phyloP scores from a whole-genome alignment of 495 filamentous ascomycete species.

The Penicillium turbatum region DNA sequence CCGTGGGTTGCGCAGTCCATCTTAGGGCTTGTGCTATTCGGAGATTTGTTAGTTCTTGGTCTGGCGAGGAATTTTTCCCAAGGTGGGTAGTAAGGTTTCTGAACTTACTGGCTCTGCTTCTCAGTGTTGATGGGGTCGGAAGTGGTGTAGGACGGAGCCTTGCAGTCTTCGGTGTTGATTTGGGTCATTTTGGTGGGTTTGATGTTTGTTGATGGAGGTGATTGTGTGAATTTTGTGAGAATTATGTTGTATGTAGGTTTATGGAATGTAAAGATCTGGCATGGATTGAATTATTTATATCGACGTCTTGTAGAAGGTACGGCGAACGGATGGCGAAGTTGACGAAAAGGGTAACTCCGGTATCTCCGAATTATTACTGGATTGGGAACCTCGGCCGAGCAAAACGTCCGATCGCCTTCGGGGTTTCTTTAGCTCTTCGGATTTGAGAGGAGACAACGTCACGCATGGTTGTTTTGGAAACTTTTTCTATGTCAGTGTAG shows the following conservation, averaged over 20 bases:
- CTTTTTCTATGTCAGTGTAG: neutral
- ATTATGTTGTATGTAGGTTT: no score
- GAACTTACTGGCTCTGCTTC: neutral
- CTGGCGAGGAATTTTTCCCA: neutral
- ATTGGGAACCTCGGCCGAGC: neutral
- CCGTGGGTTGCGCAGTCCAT: constrained; percentile 9
- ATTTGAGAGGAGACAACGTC: no score
- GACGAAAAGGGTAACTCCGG: neutral
- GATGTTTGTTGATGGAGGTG: neutral
- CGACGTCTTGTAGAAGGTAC: neutral
- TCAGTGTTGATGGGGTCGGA: neutral
- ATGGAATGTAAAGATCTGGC: neutral
- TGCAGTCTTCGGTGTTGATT: neutral
- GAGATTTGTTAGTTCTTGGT: neutral
- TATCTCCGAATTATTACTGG: neutral
- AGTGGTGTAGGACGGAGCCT: neutral
- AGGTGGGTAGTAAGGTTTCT: neutral
- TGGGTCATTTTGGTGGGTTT: neutral
- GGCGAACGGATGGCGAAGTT: neutral
- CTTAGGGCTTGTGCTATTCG: constrained; percentile 2
- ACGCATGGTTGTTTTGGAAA: neutral
- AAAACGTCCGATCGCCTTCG: neutral
- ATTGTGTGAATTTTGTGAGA: no score
- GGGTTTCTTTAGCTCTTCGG: neutral
- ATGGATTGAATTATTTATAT: neutral